A percentile compares a stretch with the other conserved stretches of the same genome.
These are phyloP conservation scores for Paecilomyces sp. DNA, from an alignment of 2,329 filamentous ascomycete genomes.

Conservation along the genomic window DNA sequence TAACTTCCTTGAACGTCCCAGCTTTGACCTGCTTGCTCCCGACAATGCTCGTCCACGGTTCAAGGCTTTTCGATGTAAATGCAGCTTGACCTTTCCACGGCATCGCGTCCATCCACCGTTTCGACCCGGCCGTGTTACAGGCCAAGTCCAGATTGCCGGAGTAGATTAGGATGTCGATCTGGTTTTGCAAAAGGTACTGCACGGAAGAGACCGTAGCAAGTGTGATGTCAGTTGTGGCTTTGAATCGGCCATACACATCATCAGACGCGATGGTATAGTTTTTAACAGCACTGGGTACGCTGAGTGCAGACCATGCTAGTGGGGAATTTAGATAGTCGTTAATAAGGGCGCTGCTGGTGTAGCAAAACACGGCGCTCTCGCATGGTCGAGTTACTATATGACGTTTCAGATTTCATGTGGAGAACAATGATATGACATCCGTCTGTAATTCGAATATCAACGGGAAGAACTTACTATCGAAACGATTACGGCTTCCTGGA, in stretches of 20 bases:
- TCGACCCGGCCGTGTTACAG: conserved; percentile 34
- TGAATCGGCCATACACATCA: not conserved
- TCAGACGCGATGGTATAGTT: conserved; percentile 19
- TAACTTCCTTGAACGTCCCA: conserved; percentile 11
- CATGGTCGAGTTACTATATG: conserved; percentile 19
- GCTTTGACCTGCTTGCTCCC: conserved; percentile 5
- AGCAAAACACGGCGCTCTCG: conserved; percentile 1
- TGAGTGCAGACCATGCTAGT: conserved; percentile 23
- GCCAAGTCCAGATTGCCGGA: conserved; percentile 35
- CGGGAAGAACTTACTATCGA: conserved; percentile 25
- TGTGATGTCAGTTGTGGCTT: not conserved
- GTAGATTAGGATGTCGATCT: conserved; percentile 33
- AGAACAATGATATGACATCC: not conserved
- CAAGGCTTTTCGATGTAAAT: conserved; percentile 8
- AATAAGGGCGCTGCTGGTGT: conserved; percentile 17
- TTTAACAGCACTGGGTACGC: conserved; percentile 22
- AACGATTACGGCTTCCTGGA: conserved; percentile 34
- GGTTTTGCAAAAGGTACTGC: conserved; percentile 25
- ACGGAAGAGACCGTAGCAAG: conserved; percentile 10
- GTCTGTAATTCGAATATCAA: not conserved
- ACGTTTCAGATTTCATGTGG: not conserved
- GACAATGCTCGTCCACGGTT: conserved; percentile 10
- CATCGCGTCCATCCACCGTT: conserved; percentile 11
- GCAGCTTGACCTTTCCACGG: conserved; percentile 14
- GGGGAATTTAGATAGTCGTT: conserved; percentile 26